phyloP scores from a whole-genome alignment of 2,329 filamentous ascomycete genomes.

The Cladophialophora exuberans region DNA sequence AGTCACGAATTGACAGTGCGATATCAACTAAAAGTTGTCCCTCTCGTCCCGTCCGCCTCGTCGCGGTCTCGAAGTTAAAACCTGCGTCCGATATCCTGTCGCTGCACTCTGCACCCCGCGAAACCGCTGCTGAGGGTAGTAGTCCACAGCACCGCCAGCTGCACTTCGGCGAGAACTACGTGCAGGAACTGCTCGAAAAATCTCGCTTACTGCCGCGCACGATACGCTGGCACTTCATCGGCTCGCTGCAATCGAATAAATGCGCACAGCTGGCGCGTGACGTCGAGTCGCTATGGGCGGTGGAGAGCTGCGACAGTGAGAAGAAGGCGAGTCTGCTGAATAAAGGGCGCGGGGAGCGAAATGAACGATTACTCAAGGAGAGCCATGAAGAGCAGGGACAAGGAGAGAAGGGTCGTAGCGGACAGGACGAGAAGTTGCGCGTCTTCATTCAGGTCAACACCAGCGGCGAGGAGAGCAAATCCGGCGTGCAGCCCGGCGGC shows the following conservation, averaged over 20 bases:
- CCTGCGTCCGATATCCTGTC: conserved; percentile 88
- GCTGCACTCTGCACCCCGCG: conserved; percentile 60
- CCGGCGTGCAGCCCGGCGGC: conserved; percentile 68
- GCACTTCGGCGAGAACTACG: conserved; percentile 97
- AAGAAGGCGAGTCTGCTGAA: conserved; percentile 88
- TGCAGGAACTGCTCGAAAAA: conserved; percentile 87
- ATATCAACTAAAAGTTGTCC: conserved; percentile 85
- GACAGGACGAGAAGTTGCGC: conserved; percentile 52
- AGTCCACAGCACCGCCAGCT: conserved; percentile 40
- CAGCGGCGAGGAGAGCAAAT: conserved; percentile 83
- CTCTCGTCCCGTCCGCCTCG: conserved; percentile 82
- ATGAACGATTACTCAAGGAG: conserved; percentile 39
- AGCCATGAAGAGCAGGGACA: conserved; percentile 37
- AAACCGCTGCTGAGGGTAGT: background rate
- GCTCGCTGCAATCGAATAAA: conserved; percentile 90
- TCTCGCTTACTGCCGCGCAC: conserved; percentile 72
- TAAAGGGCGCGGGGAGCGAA: conserved; percentile 67
- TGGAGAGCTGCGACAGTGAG: conserved; percentile 82
- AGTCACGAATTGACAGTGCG: conserved; percentile 35
- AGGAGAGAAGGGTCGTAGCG: conserved; percentile 26
- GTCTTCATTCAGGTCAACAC: conserved; percentile 97
- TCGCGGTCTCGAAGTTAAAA: conserved; percentile 96
- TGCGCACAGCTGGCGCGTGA: conserved; percentile 81
- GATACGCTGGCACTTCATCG: conserved; percentile 96
- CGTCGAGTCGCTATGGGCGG: conserved; percentile 86